Base-by-base conservation (phyloP, 2,329 filamentous ascomycete genomes). In the Trichoderma hamatum region DNA sequence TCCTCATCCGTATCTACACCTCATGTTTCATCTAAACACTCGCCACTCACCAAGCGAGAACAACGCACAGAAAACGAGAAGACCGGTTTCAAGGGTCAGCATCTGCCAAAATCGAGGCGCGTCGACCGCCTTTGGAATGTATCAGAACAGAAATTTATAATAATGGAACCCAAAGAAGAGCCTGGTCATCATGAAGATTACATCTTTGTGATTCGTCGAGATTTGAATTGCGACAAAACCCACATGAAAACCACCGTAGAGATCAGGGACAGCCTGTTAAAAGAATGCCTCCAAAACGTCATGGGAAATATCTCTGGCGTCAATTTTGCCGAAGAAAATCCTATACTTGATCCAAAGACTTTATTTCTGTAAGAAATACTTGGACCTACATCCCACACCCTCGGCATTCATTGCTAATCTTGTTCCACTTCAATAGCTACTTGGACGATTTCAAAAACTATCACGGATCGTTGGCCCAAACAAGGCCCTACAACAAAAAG, bases 161-260 rank as follows among this genome's bases (percentile, higher is more conserved):
- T 21, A 13, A 49, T 5, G n/a, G 21, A 49, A 13, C 46, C 4
- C 46, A 11, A n/a, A 13, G 21, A 10, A 49, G 46, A 49, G 43
- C 86, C 84, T 72, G 80, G 89, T 2, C 85, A 89, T 2, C 85
- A 88, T 66, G 89, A 94, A 70, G 88, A 92, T 70, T 96, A 90
- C 77, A 85, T 93, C 34, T 97, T 97, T 78, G 92, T 93, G 28
- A 91, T 97, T 19, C 88, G 92, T 19, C 87, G 94, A 67, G 90
- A 88, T 16, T 96, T 97, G 77, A 90, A 94, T 77, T 93, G 88
- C 88, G 92, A 96, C 73, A 92, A 93, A 71, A 93, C 93, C 74
- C 94, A 92, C 74, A 84, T 88, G 73, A 76, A 78, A 75, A 94
- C 93, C 0, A 81, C 90, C 16, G 88, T 97, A 60, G 93, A 97